phyloP scores from a whole-genome alignment of 352 stramenopile species.

The Thalassiosira mediterranea region DNA sequence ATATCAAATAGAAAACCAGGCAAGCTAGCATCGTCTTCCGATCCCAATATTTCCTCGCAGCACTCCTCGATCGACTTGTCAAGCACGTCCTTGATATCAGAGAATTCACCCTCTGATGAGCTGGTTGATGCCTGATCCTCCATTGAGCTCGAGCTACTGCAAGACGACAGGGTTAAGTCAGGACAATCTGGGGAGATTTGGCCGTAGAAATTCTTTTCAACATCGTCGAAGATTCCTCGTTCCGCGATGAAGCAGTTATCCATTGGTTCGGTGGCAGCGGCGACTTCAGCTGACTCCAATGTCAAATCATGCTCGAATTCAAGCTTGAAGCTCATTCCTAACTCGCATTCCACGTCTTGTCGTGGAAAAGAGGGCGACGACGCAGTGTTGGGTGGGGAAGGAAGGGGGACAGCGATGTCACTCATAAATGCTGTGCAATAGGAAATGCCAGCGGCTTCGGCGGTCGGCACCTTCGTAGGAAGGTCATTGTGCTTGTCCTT shows the following conservation, averaged over 20 bases:
- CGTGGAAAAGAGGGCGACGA: neutral
- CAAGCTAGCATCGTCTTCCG: conserved; percentile 17
- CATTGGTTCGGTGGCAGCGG: conserved; percentile 15
- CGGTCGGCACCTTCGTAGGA: neutral
- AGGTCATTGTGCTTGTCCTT: neutral
- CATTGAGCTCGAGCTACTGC: neutral
- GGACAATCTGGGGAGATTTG: neutral
- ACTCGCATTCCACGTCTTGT: no score
- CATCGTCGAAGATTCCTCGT: conserved; percentile 28
- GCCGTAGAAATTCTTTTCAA: conserved; percentile 26
- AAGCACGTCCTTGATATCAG: conserved; percentile 6
- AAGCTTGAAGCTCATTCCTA: no score
- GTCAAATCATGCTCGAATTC: neutral
- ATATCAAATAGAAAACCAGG: conserved; percentile 17
- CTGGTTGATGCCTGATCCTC: conserved; percentile 5
- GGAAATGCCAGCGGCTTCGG: neutral
- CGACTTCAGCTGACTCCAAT: neutral
- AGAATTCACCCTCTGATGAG: neutral
- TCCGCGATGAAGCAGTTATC: conserved; percentile 21
- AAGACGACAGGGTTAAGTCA: neutral
- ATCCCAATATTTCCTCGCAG: conserved; percentile 13
- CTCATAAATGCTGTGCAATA: no score
- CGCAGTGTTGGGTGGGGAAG: neutral
- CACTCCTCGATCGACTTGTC: conserved; percentile 26
- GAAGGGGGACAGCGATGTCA: neutral